Base-by-base conservation (phyloP, 2,329 filamentous ascomycete genomes). In the Arthrinium puccinioides region DNA sequence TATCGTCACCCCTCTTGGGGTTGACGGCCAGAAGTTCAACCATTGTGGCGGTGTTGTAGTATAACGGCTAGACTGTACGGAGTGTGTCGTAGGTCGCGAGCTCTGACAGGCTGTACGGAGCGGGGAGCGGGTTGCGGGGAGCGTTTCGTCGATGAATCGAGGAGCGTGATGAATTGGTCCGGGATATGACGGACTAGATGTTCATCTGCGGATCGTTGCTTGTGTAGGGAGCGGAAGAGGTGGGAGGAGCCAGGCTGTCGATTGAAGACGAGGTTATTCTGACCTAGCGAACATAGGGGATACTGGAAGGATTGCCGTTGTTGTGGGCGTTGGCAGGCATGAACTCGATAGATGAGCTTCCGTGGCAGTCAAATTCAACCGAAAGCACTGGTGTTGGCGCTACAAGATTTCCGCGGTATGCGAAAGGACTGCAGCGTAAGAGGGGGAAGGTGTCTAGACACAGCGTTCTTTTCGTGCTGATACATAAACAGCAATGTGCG, bases 391-490 rank as follows among this genome's bases (percentile, higher is more conserved):
- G 87, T 83, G 69, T 88, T 80, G 66, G 79, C 79, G 74, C 84
- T 89, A 84, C 86, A 87, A 76, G 82, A 85, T 81, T 86, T 94
- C 77, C 85, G 82, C 81, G 82, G 76, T 84, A 86, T 88, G 79
- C 87, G 87, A 86, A 94, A 94, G 78, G 83, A 76, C 79, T 89
- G 87, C 85, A 94, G 87, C 85, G 87, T 87, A 75, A 87, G 80
- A 75, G 87, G 87, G 78, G 82, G 82, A 72, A 83, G 81, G 82
- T 90, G 83, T 86, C 82, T 86, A 81, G 87, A 88, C 82, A 87
- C 81, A 84, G 85, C 79, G 79, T 78, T 78, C 61, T 74, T 64
- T 81, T 84, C 84, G 86, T 87, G 84, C 87, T 88, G 88, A 95
- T 94, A 94, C 88, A 94, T 94, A 94, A 85, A 94, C 87, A 84